phyloP scores from a whole-genome alignment of 116 monocot species.

The Zostera marina region DNA sequence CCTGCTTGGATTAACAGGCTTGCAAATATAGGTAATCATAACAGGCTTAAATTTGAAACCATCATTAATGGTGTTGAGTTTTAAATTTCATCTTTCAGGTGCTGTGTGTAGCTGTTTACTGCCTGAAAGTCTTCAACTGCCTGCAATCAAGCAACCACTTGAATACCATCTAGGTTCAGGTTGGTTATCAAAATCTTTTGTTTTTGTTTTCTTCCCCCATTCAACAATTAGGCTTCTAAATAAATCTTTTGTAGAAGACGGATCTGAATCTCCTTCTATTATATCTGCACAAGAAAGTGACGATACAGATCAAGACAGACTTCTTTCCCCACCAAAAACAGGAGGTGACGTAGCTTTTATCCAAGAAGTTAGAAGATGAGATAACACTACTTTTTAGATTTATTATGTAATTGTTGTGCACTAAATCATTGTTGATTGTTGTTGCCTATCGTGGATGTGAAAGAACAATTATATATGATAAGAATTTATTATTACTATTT shows the following conservation, averaged over 20 bases:
- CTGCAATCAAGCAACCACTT: conserved; percentile 47
- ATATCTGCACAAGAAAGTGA: conserved; percentile 40
- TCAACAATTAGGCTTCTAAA: not conserved
- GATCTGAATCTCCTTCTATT: conserved; percentile 31
- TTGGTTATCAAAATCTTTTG: conserved; percentile 4
- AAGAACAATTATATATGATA: no score
- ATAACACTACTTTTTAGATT: not conserved
- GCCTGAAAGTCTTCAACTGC: conserved; percentile 60
- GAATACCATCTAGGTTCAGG: conserved; percentile 66
- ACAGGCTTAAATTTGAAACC: no score
- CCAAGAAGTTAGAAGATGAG: conserved; percentile 21
- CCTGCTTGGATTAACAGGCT: conserved; percentile 91
- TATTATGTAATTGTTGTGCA: not conserved
- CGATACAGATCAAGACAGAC: conserved; percentile 61
- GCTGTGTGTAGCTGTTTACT: conserved; percentile 73
- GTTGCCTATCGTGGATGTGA: not conserved
- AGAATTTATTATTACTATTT: no score
- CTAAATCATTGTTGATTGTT: not conserved
- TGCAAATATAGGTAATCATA: conserved; percentile 39
- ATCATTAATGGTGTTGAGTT: not conserved
- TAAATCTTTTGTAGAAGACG: conserved; percentile 28
- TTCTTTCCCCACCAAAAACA: conserved; percentile 33
- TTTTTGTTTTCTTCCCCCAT: no score
- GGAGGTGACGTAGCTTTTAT: conserved; percentile 22
- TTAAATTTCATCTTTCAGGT: conserved; percentile 23